Evolutionary conservation across 306 rosid genomes (phyloP).

Genomic region (Carpinus fangiana): DNA sequence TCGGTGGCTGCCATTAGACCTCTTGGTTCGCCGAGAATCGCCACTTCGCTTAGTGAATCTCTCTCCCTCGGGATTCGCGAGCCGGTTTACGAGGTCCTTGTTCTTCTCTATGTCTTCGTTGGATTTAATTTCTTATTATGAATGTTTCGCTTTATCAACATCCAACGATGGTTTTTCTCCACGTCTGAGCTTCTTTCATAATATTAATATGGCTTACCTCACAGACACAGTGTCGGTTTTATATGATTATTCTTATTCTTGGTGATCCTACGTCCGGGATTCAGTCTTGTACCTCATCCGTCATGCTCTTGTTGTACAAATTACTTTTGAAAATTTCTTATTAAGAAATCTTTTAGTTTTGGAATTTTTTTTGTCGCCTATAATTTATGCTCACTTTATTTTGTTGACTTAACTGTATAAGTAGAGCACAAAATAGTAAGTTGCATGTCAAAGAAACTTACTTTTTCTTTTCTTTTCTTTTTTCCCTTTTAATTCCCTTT

Average conservation of each 20-base stretch:
- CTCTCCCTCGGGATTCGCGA: slow-evolving; percentile 88
- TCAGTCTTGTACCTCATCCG: neutral
- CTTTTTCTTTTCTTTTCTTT: neutral
- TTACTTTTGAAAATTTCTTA: no score
- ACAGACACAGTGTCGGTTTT: neutral
- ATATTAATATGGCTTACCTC: neutral
- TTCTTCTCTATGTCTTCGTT: neutral
- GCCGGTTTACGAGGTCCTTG: slow-evolving; percentile 79
- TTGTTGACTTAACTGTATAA: neutral
- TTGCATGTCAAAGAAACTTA: neutral
- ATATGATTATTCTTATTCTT: neutral
- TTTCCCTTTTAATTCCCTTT: neutral
- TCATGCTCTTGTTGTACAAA: neutral
- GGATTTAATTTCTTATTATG: neutral
- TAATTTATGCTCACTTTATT: neutral
- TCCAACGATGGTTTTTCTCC: neutral
- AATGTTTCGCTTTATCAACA: neutral
- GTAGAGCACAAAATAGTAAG: neutral
- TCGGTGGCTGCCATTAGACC: slow-evolving; percentile 11
- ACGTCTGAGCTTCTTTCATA: neutral
- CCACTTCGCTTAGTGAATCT: slow-evolving; percentile 57
- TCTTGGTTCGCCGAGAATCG: slow-evolving; percentile 37
- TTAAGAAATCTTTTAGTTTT: neutral
- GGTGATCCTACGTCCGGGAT: neutral
- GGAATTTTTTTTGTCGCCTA: neutral